These are phyloP conservation scores for Plasmodium gonderi DNA, from an alignment of 169 alveolate species.

Conservation along the genomic window DNA sequence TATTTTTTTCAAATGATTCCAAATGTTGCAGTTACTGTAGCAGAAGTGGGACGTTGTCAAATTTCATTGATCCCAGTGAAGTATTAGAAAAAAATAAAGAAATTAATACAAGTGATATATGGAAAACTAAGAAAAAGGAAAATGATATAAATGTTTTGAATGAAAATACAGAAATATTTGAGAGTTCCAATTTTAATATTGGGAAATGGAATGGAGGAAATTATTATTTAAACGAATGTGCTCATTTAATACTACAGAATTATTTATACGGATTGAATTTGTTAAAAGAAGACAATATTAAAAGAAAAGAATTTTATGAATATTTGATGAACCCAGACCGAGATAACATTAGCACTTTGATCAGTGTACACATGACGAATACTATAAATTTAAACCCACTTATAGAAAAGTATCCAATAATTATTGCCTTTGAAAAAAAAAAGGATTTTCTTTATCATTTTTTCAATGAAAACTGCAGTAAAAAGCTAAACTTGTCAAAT, in stretches of 20 bases:
- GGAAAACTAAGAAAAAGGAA: background rate
- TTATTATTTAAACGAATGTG: background rate
- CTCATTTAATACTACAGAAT: conserved; percentile 19
- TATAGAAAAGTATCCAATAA: conserved; percentile 16
- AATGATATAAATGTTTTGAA: background rate
- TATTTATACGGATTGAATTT: conserved; percentile 63
- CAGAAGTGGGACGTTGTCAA: background rate
- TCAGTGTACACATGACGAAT: conserved; percentile 42
- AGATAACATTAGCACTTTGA: background rate
- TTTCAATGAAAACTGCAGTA: background rate
- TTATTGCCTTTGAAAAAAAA: conserved; percentile 64
- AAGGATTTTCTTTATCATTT: conserved; percentile 61
- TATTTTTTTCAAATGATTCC: background rate
- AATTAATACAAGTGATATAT: background rate
- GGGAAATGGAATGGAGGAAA: background rate
- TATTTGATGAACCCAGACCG: conserved; percentile 1
- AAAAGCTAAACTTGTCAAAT: conserved; percentile 21
- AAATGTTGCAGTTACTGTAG: background rate
- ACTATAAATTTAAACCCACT: background rate
- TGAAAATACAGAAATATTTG: background rate
- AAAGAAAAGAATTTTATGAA: conserved; percentile 47
- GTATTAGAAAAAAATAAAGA: background rate
- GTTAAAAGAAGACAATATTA: conserved; percentile 11
- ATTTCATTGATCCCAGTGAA: background rate
- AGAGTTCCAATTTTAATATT: background rate